phyloP scores from a whole-genome alignment of 2,329 filamentous ascomycete species.

The Penicillium sp. region DNA sequence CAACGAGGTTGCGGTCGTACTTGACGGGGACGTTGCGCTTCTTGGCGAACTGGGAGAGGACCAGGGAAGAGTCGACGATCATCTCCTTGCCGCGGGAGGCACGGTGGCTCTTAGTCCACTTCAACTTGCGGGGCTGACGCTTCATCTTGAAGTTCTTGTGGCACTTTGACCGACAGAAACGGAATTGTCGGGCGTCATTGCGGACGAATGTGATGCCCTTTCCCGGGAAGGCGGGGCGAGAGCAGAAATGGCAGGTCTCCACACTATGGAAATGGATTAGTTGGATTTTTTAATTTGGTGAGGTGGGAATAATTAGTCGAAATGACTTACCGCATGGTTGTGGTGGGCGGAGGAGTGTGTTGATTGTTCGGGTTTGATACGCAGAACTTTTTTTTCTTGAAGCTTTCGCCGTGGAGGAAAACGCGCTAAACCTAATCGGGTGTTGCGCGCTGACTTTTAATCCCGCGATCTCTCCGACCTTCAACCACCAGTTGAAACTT shows the following conservation, averaged over 20 bases:
- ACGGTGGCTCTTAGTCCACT: slow-evolving; percentile 95
- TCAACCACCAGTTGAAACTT: slow-evolving; percentile 4
- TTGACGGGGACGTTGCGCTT: slow-evolving; percentile 92
- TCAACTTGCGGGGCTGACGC: slow-evolving; percentile 93
- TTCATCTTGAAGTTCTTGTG: slow-evolving; percentile 94
- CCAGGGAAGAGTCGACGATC: slow-evolving; percentile 89
- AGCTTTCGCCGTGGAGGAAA: slow-evolving; percentile 28
- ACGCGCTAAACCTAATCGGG: slow-evolving; percentile 36
- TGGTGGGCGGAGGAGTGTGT: slow-evolving; percentile 13
- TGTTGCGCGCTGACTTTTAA: slow-evolving; percentile 38
- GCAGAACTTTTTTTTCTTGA: slow-evolving; percentile 28
- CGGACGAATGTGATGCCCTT: slow-evolving; percentile 68
- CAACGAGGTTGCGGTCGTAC: slow-evolving; percentile 91
- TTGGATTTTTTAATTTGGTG: background rate
- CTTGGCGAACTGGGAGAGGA: slow-evolving; percentile 72
- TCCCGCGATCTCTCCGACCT: slow-evolving; percentile 22
- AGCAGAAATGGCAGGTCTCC: slow-evolving; percentile 72
- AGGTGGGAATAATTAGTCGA: background rate
- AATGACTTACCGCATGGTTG: slow-evolving; percentile 27
- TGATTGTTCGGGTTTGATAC: slow-evolving; percentile 13
- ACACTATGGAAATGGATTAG: slow-evolving; percentile 28
- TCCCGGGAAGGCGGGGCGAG: slow-evolving; percentile 65
- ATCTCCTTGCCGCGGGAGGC: slow-evolving; percentile 81
- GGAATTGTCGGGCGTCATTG: slow-evolving; percentile 66
- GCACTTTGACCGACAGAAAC: slow-evolving; percentile 68